Base-by-base conservation (phyloP, 2,329 filamentous ascomycete genomes). In the Talaromyces islandicus region DNA sequence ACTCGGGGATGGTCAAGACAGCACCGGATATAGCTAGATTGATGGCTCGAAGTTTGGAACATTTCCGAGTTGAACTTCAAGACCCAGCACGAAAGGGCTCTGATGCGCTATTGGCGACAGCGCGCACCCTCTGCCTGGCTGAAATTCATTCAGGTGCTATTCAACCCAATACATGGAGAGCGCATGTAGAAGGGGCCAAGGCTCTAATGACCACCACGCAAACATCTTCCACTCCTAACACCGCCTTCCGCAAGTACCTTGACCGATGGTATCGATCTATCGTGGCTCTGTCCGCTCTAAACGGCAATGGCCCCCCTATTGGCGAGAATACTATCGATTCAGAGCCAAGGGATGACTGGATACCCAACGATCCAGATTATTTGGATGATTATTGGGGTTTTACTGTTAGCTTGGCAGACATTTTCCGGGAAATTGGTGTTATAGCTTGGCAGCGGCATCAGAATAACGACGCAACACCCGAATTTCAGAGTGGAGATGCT, bases 321-420 rank as follows among this genome's bases (percentile, higher is more conserved):
- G 72, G 71, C 17, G 69, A 68, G 29, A 60, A 43, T 12, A 58
- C 62, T 4, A 64, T 66, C 24, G 65, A 66, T 21, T 61, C 57
- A 9, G 61, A 60, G 9, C 60, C 63, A n/a, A 60, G 63, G 43
- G 54, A 62, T 29, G 60, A 60, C 43, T 55, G 59, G 12, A 56
- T 65, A 43, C 48, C 60, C 3, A 59, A 62, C 14, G 61, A 65
- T 3, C 68, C 71, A 5, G 71, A 75, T 46, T 76, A 76, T 62
- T 62, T 77, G 17, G 75, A 78, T 64, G 73, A 76, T 56, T 78
- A 78, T 61, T 77, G 73, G 69, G 75, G 75, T 0, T 78, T 77
- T 60, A 75, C 75, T 3, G 69, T 76, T 0, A 69, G 74, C 50
- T 62, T 78, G 21, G 70, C 75, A 1, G 66, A 69, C 27, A 68